phyloP scores from a whole-genome alignment of 805 yeast genomes.

The Cyberlindnera americana region DNA sequence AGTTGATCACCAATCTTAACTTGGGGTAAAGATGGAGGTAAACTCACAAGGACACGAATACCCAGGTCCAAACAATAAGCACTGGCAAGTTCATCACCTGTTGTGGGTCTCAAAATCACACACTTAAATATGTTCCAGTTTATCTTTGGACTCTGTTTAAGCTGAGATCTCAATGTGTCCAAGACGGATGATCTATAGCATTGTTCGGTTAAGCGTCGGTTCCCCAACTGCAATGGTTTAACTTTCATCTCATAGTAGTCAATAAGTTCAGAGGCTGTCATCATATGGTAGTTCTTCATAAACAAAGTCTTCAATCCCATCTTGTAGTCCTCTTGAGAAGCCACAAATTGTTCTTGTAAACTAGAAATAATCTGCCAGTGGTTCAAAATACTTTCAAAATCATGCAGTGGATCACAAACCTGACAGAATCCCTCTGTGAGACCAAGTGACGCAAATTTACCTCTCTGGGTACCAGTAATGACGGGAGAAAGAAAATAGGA shows the following conservation, averaged over 20 bases:
- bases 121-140: conserved; percentile 14
- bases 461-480: not conserved
- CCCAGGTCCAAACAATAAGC: conserved; percentile 16
- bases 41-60: conserved; percentile 6
- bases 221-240: conserved; percentile 8
- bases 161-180: not conserved
- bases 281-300: conserved; percentile 8
- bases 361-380: conserved; percentile 16
- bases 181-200: conserved; percentile 3
- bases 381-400: conserved; percentile 13
- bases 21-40: conserved; percentile 6
- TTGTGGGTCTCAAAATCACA: conserved; percentile 4
- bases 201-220: not conserved
- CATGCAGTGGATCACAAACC: conserved; percentile 9
- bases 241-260: conserved; percentile 9
- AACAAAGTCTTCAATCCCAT: conserved; percentile 14
- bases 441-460: conserved; percentile 11
- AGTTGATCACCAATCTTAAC: conserved; percentile 17
- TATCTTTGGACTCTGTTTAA: not conserved
- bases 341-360: conserved; percentile 11
- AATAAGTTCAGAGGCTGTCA: conserved; percentile 4
- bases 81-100: conserved; percentile 2
- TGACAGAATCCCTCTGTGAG: conserved; percentile 8
- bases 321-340: conserved; percentile 12
- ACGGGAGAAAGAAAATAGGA: conserved; percentile 8